These are phyloP conservation scores for Aegilops bicornis DNA, from an alignment of 176 grass and related monocot species.

Conservation along the genomic window DNA sequence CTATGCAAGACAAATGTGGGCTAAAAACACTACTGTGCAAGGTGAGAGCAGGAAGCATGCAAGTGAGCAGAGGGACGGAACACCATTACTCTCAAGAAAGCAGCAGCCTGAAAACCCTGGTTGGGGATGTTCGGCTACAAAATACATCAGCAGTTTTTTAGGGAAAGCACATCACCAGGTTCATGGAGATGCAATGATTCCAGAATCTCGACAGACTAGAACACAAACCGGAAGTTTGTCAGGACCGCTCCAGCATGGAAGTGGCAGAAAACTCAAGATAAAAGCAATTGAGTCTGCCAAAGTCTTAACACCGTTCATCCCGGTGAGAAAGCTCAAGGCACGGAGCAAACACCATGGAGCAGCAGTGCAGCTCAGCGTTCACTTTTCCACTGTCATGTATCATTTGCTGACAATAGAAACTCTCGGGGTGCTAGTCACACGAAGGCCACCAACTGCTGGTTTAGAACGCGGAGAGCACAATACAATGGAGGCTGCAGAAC, in stretches of 20 bases:
- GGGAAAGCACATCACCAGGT: not conserved
- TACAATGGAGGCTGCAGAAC: constrained; percentile 20
- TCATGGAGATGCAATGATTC: constrained; percentile 11
- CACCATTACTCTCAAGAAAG: constrained; percentile 31
- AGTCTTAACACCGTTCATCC: constrained; percentile 25
- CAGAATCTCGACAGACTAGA: constrained; percentile 26
- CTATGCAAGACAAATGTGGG: constrained; percentile 37
- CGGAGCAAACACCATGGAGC: constrained; percentile 32
- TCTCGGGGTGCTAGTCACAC: constrained; percentile 12
- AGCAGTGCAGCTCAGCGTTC: constrained; percentile 30
- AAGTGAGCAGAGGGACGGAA: constrained; percentile 22
- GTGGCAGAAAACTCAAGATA: constrained; percentile 27
- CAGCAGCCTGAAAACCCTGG: constrained; percentile 5
- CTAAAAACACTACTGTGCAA: constrained; percentile 31
- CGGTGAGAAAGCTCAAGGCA: constrained; percentile 26
- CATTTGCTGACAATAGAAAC: constrained; percentile 10
- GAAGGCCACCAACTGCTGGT: not conserved
- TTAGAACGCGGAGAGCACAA: constrained; percentile 5
- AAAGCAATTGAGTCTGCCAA: constrained; percentile 1
- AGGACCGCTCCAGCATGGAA: constrained; percentile 40
- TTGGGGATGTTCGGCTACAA: not conserved
- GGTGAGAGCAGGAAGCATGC: constrained; percentile 29
- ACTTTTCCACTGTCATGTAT: constrained; percentile 32
- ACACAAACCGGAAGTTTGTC: constrained; percentile 26
- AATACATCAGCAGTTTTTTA: constrained; percentile 7